A percentile compares a stretch with the other conserved stretches of the same genome.
These are phyloP conservation scores for Entomortierella lignicola DNA, from an alignment of 192 early-diverging fungal genomes.

Conservation along the genomic window DNA sequence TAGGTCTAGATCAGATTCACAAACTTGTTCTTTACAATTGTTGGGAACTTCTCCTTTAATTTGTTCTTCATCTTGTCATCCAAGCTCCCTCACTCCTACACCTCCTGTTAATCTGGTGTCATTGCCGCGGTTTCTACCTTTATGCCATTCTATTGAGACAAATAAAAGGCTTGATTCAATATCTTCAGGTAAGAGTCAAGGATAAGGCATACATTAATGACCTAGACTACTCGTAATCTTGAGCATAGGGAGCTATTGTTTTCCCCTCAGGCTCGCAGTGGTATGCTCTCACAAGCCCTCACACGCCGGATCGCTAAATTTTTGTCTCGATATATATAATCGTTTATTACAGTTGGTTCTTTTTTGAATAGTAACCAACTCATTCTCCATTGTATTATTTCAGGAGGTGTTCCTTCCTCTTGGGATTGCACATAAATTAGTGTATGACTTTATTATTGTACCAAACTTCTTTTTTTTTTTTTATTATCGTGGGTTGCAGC, in stretches of 20 bases:
- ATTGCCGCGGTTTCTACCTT: slow-evolving; percentile 4
- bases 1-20: too few species aligned
- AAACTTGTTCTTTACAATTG: neutral
- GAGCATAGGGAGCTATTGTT: neutral
- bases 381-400: neutral
- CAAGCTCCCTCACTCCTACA: neutral
- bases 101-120: neutral
- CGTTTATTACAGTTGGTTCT: too few species aligned
- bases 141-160: neutral
- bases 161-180: neutral
- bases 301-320: neutral
- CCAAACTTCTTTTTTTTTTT: too few species aligned
- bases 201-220: neutral
- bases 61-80: slow-evolving; percentile 9
- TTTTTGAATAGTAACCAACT: too few species aligned
- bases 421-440: neutral
- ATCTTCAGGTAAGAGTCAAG: neutral
- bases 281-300: neutral
- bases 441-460: too few species aligned
- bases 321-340: neutral
- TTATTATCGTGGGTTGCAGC: too few species aligned
- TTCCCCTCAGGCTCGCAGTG: neutral
- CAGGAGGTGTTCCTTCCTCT: neutral
- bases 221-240: neutral
- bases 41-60: slow-evolving; percentile 17